Base-by-base conservation (phyloP, 768 basidiomycete genomes). In the Boletus coccyginus region DNA sequence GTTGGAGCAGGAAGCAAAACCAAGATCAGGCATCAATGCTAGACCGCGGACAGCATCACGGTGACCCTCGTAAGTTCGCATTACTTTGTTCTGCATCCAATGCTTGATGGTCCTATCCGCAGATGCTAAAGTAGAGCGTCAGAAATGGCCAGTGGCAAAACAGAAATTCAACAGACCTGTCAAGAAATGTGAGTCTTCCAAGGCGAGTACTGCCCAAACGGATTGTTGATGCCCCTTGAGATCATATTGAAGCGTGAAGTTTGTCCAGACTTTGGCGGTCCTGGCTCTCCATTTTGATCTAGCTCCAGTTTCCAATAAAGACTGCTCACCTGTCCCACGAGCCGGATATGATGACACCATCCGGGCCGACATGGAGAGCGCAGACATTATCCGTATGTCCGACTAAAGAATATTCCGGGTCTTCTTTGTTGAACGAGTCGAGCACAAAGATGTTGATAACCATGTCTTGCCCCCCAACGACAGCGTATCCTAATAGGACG, bases 1-100 rank as follows among this genome's bases (percentile, higher is more conserved):
- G 64, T 99, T 98, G 16, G 90, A 91, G 60, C 92, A 96, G 42
- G 93, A 97, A 47, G 91, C 97, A 70, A 99, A 99, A 7, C 94
- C 92, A 59, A 92, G 84, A 67, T 93, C 89, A 14, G 88, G 85
- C 27, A 95, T 78, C 50, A 90, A 70, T 3, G 88, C 84, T 35
- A 99, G 73, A 7, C 87, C 90, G 59, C 97, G 86, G 17, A 99
- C 96, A 43, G 93, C 93, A 66, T 96, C 94, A 58, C 81, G 85
- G 71, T 99, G 97, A 3, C 95, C 96, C 38, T 78, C 78, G 69
- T 85, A 98, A 11, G 87, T 92, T 43, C 83, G 83, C 11, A 93
- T 60, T 27, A 74, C 75, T 71, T 92, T 91, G 70, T 90, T 84
- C 61, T 86, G 80, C 50, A 84, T 75, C 91, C 94, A 98, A 21